These are phyloP conservation scores for Fraxinus paxiana DNA, from an alignment of 305 asterid species.

Conservation along the genomic window DNA sequence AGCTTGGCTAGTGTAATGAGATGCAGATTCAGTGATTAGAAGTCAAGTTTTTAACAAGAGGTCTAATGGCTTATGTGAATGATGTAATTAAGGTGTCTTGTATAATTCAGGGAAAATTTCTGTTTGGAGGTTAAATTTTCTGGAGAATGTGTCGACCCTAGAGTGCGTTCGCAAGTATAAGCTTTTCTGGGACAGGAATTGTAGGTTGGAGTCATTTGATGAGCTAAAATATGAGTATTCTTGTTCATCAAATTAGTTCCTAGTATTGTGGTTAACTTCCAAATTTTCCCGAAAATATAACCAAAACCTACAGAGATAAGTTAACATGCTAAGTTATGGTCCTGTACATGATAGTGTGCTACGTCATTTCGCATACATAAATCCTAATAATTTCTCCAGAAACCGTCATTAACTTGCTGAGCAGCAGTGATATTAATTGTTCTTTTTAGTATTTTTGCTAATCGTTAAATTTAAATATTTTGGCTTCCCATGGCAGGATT, in stretches of 20 bases:
- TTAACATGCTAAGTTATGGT: background rate
- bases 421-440: background rate
- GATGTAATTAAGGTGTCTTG: background rate
- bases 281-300: background rate
- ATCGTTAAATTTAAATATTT: background rate
- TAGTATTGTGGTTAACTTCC: background rate
- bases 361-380: background rate
- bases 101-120: background rate
- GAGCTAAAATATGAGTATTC: background rate
- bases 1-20: background rate
- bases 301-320: background rate
- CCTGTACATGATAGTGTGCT: background rate
- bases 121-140: background rate
- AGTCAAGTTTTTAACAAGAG: background rate
- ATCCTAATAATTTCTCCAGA: background rate
- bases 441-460: background rate
- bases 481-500: conserved; percentile 47
- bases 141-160: background rate
- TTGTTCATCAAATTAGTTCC: background rate
- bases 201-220: too few species aligned
- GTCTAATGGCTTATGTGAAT: background rate
- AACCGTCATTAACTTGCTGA: background rate
- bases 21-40: background rate
- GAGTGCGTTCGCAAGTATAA: too few species aligned
- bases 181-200: too few species aligned